Evolutionary conservation across 345 rosid species (phyloP).

Genomic region (Dipteronia sinensis): DNA sequence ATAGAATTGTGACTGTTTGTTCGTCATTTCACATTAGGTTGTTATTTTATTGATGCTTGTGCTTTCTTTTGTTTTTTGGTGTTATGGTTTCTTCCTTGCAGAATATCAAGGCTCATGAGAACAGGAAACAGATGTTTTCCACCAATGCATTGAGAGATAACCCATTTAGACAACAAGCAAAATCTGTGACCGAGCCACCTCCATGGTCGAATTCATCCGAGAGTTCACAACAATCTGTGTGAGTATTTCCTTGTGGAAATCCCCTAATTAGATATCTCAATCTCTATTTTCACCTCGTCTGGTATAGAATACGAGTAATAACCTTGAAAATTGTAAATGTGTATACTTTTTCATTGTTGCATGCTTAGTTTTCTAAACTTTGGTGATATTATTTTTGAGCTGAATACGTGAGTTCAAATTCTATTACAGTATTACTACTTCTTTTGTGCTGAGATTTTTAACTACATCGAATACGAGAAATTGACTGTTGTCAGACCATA

Average conservation of each 20-base stretch:
- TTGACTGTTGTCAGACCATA: neutral
- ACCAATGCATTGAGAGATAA: constrained; percentile 61
- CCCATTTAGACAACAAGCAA: constrained; percentile 45
- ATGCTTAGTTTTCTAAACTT: too few species aligned
- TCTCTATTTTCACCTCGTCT: neutral
- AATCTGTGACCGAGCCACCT: constrained; percentile 70
- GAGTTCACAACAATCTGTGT: constrained; percentile 51
- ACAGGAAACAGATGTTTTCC: constrained; percentile 77
- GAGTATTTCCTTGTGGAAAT: constrained; percentile 27
- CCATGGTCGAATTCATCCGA: constrained; percentile 77
- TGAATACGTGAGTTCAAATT: neutral
- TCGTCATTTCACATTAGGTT: neutral
- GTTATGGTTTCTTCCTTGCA: constrained; percentile 25
- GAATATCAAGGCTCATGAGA: constrained; percentile 95
- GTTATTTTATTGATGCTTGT: neutral
- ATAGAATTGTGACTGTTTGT: constrained; percentile 6
- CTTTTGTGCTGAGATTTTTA: neutral
- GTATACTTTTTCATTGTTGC: neutral
- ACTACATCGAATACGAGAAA: neutral
- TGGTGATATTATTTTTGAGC: too few species aligned
- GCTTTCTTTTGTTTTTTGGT: neutral
- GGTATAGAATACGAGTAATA: neutral
- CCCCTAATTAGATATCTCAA: neutral
- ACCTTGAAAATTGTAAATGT: neutral
- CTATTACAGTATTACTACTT: neutral